Evolutionary conservation across 1,139 yeast species (phyloP), one percentile per base, ranked within the genome.

Genomic region (Pichia sp.): DNA sequence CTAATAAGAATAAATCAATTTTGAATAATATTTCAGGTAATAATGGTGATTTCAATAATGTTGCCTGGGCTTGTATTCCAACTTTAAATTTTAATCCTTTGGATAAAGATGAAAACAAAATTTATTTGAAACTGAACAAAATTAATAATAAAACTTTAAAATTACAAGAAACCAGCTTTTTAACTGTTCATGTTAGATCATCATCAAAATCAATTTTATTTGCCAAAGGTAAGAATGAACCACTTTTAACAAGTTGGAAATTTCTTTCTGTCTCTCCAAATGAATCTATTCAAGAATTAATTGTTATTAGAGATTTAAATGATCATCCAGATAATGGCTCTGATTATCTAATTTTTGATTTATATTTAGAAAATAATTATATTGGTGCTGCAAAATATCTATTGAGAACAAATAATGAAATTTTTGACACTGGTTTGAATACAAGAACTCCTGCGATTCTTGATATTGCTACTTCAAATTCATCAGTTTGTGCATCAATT

Each of bases 181-280:
- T 57, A 29, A 63, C 70, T 3, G 64, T 65, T 54, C 53, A 54
- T 50, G 43, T 62, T 49, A 66, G 73, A 39, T 68, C 76, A 34
- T 64, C 74, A 34, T 77, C 76, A 48, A 71, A 73, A 4, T 56
- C 65, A 42, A 65, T 82, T 32, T 65, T 69, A 4, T 81, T 84
- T 57, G 76, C 82, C 25, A 82, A 81, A 57, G 87, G 87, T 8
- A 74, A 87, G 0, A 83, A 83, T 62, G 85, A 80, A 56, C 65
- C 66, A 30, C 75, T 73, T 29, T 65, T 66, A 37, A 64, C 70
- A 25, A 55, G 64, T 22, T 87, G 95, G 95, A 80, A 78, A 50
- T 85, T 87, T 55, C 74, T 85, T n/a, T 81, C 94, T 2, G 87
- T 84, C 11, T 73, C 73, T 56, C 80, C 89, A 2, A 83, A 77